Base-by-base conservation (phyloP, 1,139 yeast genomes). In the Protomyces macrosporus region DNA sequence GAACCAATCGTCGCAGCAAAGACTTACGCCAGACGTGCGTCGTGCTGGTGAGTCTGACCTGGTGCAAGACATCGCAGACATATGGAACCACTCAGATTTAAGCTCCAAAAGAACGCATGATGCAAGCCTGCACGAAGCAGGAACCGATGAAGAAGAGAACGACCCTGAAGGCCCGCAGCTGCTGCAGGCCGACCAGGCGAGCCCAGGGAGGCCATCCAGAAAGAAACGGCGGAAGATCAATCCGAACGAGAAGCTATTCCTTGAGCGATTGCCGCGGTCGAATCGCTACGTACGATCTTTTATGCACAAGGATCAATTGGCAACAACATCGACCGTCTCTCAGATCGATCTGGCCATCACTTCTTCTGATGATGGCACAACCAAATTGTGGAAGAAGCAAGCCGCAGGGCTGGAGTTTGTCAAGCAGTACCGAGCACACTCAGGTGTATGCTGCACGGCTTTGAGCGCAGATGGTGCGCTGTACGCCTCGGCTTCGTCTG, bases 381-480 rank as follows among this genome's bases (percentile, higher is more conserved):
- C 80, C 55, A 79, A 78, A 68, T 77, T 80, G 68, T 80, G 82
- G 82, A 72, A 69, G 54, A 71, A 70, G 56, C 59, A 64, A 33
- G 55, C 65, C 9, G 30, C 53, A 4, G 68, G 66, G 53, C 69
- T 80, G 40, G 77, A 75, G 62, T 74, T 78, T 65, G 73, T 79
- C 45, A 77, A 76, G 67, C 77, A 77, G 66, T 79, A 69, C 67
- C 65, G 68, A 42, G 79, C 80, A 0, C 79, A 76, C 60, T 69
- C 67, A 45, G 75, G 74, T 0, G 23, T 23, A 23, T 23, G 23
- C 23, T 23, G 23, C 23, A 67, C 69, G 3, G 67, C 58, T 4
- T 69, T 74, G 55, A 69, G 71, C 35, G 65, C 63, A 1, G 73
- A 72, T 52, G 76, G 76, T 7, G 65, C 67, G 48, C 65, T 71